A percentile compares a stretch with the other conserved stretches of the same genome.
phyloP scores from a whole-genome alignment of 2,329 filamentous ascomycete species.

The Macrophomina tecta region DNA sequence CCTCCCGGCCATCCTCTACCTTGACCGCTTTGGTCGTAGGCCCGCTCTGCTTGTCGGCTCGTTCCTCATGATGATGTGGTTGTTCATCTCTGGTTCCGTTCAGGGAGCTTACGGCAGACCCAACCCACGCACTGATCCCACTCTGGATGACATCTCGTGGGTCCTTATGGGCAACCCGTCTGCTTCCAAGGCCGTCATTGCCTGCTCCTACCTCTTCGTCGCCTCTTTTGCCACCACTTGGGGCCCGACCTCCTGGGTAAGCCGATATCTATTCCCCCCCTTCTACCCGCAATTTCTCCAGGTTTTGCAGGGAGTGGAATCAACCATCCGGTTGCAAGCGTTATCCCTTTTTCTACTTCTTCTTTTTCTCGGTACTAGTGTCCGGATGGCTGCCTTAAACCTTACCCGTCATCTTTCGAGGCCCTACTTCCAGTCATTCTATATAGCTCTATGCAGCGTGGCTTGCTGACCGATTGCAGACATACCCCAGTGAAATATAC shows the following conservation, averaged over 20 bases:
- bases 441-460: no score
- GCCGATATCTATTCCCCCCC: background rate
- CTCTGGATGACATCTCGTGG: constrained; percentile 54
- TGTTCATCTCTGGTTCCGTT: constrained; percentile 33
- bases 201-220: constrained; percentile 68
- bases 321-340: no score
- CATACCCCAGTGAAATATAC: constrained; percentile 59
- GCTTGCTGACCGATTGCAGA: background rate
- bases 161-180: constrained; percentile 50
- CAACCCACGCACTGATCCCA: constrained; percentile 31
- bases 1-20: constrained; percentile 59
- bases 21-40: constrained; percentile 61
- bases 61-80: constrained; percentile 55
- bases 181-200: constrained; percentile 64
- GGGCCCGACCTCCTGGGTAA: constrained; percentile 56
- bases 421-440: no score
- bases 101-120: constrained; percentile 33
- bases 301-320: no score
- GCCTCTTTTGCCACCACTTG: constrained; percentile 64
- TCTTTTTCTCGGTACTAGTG: no score
- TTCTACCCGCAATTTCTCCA: no score
- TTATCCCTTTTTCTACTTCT: no score
- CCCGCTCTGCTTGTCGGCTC: constrained; percentile 57
- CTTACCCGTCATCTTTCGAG: no score
- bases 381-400: no score